Evolutionary conservation across 2,329 filamentous ascomycete genomes (phyloP).

Genomic region (Hymenotorrendiella dingleyae): DNA sequence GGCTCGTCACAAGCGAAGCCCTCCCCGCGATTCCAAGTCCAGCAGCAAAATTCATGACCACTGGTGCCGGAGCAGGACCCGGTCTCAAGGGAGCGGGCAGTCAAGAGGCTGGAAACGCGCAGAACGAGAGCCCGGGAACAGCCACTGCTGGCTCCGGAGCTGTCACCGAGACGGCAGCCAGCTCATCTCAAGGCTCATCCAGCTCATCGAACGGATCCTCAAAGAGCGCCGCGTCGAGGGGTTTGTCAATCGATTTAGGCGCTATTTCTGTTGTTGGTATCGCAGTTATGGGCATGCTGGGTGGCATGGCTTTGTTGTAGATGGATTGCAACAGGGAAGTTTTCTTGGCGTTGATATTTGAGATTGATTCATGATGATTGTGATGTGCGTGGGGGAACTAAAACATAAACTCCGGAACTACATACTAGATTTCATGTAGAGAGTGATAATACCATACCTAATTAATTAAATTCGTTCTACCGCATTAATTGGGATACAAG

Average conservation of each 20-base stretch:
- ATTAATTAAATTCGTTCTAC: too few relatives aligned
- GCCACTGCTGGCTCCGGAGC: slow-evolving; percentile 24
- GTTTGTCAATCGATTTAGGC: neutral
- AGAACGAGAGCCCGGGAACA: slow-evolving; percentile 22
- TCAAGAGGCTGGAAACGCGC: slow-evolving; percentile 20
- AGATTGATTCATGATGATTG: too few relatives aligned
- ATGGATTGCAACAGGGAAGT: too few relatives aligned
- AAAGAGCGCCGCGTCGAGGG: too few relatives aligned
- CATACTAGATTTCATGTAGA: too few relatives aligned
- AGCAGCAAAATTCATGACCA: slow-evolving; percentile 36
- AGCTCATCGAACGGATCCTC: too few relatives aligned
- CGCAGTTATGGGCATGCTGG: neutral
- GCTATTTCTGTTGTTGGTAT: neutral
- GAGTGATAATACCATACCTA: too few relatives aligned
- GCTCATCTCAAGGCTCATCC: neutral
- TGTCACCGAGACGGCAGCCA: slow-evolving; percentile 15
- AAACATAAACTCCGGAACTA: too few relatives aligned
- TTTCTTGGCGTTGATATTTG: too few relatives aligned
- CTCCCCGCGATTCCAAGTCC: slow-evolving; percentile 44
- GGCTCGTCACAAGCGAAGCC: slow-evolving; percentile 40
- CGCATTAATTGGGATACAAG: too few relatives aligned
- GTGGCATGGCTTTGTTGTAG: neutral
- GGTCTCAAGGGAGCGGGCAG: slow-evolving; percentile 31
- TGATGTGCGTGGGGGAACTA: too few relatives aligned
- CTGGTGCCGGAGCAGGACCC: slow-evolving; percentile 43